Evolutionary conservation across 371 early-diverging fungal species (phyloP), one percentile per base, ranked within the genome.

Genomic region (Syncephalastrum racemosum): DNA sequence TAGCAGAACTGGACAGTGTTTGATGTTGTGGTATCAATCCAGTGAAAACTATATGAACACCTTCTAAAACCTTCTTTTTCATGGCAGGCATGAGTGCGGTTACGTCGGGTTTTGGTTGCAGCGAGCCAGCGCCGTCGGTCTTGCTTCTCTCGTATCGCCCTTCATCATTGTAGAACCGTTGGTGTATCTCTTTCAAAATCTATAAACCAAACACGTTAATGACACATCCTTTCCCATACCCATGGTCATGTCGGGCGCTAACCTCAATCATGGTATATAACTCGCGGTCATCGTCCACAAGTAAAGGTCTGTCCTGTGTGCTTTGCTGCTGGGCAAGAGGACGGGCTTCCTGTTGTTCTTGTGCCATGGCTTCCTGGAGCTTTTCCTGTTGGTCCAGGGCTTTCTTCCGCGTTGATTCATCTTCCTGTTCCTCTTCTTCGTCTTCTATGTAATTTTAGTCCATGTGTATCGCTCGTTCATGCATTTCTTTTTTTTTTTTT

Each of bases 141-240:
- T 53, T 2, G 56, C 46, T 44, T 39, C 24, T 25, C 25, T 58
- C 44, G 36, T 59, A 53, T 2, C 16, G 36, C 22, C 50, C 47
- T 22, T 41, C 46, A 19, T 54, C 59, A 6, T 73, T 73, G 53
- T 84, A 88, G 58, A 79, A 88, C 23, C 56, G 45, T 25, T 66
- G 57, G 52, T 88, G 88, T 7, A 88, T 71, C 4, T 67, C 60
- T 45, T 70, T 71, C 5, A 88, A 63, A 42, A 82, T 75, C 84
- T 85, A 19, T 10, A 20, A 15, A 15, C 19, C 5, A 55, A 52
- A 31, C 36, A 31, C 10, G 12, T 31, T 10, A 31, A 19, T 31
- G 14, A 44, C 13, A 15, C 7, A 19, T 12, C 16, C 12, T 16
- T 22, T 45, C 25, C 50, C 22, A 23, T 10, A n/a, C 36, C 36